Evolutionary conservation across 306 rosid genomes (phyloP), one percentile per base, ranked within the genome.

Genomic region (Malus asiatica): DNA sequence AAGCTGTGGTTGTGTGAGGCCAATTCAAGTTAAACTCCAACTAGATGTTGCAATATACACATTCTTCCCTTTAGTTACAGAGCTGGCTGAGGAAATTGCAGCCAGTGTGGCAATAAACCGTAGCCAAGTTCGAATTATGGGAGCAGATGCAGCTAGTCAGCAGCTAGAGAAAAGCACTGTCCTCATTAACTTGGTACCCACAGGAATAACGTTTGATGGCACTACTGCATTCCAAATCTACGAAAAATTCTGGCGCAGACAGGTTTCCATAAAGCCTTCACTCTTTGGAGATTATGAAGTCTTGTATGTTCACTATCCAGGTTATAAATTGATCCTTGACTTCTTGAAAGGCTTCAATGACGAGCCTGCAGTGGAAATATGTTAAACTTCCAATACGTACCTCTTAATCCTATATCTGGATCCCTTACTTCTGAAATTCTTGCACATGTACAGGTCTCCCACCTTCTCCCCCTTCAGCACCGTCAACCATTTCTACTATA

Each of bases 61-160:
- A 62, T 92, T 91, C 78, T 90, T 95, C 66, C 92, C 97, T 35
- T 44, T 88, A 70, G 91, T 92, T 62, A 82, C 96, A 57, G 61
- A 89, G 85, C 91, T 95, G 35, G 93, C 99, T 20, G 73, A 84
- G 81, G 97, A 92, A 78, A 89, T 95, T 55, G 91, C 99, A 19
- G 90, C 84, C 14, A 86, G 96, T 61, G 74, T 87, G 77, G 42
- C 72, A 29, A 89, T 95, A 73, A 90, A 92, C 83, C 89, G 77
- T 77, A 87, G 84, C 80, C 99, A 95, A 86, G 99, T 95, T 80
- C 97, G 97, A 60, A 87, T 95, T 27, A 86, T 89, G 88, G 99
- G 93, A 82, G 99, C 99, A 4, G 89, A 95, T 79, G 97, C 93
- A 58, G 83, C 92, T 66, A 83, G 53, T 76, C 96, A 89, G 82